Percentiles rank a stretch among this genome's conserved stretches.
These are phyloP conservation scores for Rhododendron vialii DNA, from an alignment of 148 eudicot species.

Conservation along the genomic window DNA sequence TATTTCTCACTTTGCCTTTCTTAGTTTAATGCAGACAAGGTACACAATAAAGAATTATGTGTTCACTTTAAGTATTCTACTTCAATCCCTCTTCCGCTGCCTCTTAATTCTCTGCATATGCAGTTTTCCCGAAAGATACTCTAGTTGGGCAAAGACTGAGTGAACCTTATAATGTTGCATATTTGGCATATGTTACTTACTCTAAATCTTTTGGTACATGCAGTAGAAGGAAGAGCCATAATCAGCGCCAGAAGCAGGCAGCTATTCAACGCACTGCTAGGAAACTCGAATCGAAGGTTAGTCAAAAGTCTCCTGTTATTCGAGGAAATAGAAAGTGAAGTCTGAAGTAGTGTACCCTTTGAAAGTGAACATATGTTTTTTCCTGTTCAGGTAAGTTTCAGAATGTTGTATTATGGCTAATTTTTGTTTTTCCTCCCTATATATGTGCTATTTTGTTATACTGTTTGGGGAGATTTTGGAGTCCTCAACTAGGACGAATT, in stretches of 20 bases:
- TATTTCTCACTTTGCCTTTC: background rate
- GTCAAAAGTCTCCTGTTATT: conserved; percentile 28
- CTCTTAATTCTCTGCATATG: background rate
- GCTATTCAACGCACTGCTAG: conserved; percentile 56
- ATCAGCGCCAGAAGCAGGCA: conserved; percentile 60
- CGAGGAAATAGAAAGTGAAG: conserved; percentile 32
- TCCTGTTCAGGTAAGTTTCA: background rate
- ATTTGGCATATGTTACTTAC: background rate
- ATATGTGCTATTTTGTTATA: background rate
- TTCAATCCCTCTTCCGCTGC: background rate
- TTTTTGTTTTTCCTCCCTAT: background rate
- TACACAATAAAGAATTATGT: background rate
- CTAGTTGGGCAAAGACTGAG: background rate
- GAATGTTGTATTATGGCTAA: background rate
- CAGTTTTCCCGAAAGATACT: background rate
- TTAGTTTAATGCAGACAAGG: background rate
- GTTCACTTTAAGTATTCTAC: background rate
- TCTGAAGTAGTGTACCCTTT: background rate
- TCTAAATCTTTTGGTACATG: conserved; percentile 15
- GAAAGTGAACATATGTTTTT: background rate
- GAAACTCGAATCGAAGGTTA: conserved; percentile 41
- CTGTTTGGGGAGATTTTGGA: background rate
- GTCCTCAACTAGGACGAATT: background rate
- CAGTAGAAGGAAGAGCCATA: conserved; percentile 71
- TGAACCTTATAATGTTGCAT: background rate